phyloP scores from a whole-genome alignment of 208 protist genomes.

The Trypanosoma boissoni region DNA sequence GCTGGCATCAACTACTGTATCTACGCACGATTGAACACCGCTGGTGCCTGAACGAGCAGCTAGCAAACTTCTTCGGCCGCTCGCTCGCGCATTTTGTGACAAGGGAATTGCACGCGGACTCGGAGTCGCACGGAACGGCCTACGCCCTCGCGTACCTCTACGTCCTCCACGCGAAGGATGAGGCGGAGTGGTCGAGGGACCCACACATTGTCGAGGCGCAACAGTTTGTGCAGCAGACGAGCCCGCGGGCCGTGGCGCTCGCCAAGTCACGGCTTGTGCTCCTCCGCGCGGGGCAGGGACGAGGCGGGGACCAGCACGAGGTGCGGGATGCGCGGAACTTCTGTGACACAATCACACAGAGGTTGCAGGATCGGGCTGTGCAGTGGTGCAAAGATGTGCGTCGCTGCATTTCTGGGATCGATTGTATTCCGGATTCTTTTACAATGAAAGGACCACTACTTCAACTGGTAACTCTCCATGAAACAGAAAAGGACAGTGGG shows the following conservation, averaged over 20 bases:
- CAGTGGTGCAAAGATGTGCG: constrained; percentile 60
- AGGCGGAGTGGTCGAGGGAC: constrained; percentile 63
- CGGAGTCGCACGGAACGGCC: constrained; percentile 75
- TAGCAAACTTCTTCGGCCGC: constrained; percentile 77
- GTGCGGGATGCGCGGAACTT: constrained; percentile 59
- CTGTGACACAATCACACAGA: constrained; percentile 53
- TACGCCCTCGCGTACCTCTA: constrained; percentile 82
- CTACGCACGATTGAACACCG: constrained; percentile 79
- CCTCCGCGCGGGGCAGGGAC: constrained; percentile 33
- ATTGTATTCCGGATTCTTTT: constrained; percentile 19
- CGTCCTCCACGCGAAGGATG: constrained; percentile 70
- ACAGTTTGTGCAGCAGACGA: constrained; percentile 41
- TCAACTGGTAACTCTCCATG: constrained; percentile 27
- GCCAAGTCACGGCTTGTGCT: constrained; percentile 63
- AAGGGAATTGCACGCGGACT: constrained; percentile 45
- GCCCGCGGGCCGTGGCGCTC: constrained; percentile 36
- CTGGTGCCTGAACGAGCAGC: constrained; percentile 66
- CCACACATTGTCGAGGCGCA: constrained; percentile 45
- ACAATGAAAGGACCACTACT: constrained; percentile 46
- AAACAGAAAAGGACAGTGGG: not conserved
- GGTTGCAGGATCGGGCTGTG: constrained; percentile 41
- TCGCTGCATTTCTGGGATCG: constrained; percentile 24
- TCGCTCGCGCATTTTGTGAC: constrained; percentile 45
- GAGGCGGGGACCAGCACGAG: constrained; percentile 34
- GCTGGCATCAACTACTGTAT: constrained; percentile 85